Conservation (phyloP, 345 rosid species). For the Salix koriyanagi region DNA sequence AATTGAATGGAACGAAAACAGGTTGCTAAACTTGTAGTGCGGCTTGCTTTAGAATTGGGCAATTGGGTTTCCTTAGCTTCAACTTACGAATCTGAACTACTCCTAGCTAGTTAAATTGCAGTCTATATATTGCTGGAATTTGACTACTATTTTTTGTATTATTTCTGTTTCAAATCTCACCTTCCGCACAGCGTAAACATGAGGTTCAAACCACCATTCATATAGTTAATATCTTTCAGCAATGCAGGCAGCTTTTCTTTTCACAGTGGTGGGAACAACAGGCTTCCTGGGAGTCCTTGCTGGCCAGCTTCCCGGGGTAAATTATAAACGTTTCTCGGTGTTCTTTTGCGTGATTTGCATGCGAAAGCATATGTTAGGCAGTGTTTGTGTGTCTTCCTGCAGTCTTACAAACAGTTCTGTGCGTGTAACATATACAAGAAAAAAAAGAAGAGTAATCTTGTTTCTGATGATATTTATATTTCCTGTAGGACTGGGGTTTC, state of each 20-base stretch:
- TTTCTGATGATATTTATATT: neutral
- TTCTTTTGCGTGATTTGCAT: no score
- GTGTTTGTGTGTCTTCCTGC: no score
- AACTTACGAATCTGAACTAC: neutral
- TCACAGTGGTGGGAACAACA: constrained; percentile 84
- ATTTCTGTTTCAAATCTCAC: neutral
- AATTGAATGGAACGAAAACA: neutral
- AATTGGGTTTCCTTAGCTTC: neutral
- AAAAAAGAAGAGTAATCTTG: neutral
- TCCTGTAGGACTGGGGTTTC: constrained; percentile 93
- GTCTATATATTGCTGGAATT: neutral
- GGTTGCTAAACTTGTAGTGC: neutral
- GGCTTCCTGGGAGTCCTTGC: constrained; percentile 75
- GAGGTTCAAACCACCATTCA: neutral
- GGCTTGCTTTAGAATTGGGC: neutral
- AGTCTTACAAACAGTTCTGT: no score
- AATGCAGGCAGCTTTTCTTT: constrained; percentile 90
- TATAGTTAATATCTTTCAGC: constrained; percentile 37
- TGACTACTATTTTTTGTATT: neutral
- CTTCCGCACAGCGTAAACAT: neutral
- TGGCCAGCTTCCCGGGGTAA: constrained; percentile 96
- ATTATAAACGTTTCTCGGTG: neutral
- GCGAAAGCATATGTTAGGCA: no score
- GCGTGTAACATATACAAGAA: neutral
- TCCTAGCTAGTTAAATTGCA: neutral